phyloP scores from a whole-genome alignment of 805 yeast genomes.

The Cephaloascus albidus region DNA sequence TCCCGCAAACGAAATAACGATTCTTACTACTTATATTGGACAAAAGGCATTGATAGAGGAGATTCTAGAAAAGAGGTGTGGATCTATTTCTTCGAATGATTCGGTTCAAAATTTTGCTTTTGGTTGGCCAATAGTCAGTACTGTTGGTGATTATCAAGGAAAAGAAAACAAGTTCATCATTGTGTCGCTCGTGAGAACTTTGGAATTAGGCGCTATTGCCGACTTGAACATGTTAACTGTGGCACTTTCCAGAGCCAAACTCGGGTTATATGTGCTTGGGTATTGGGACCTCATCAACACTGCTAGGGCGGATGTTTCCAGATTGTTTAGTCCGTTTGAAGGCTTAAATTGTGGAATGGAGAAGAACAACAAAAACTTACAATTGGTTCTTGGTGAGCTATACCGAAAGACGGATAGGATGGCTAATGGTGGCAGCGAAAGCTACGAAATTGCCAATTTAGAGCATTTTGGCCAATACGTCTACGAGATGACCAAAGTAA shows the following conservation, averaged over 20 bases:
- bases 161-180: slow-evolving; percentile 18
- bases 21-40: slow-evolving; percentile 28
- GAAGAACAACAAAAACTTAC: slow-evolving; percentile 3
- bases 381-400: slow-evolving; percentile 8
- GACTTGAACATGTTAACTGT: slow-evolving; percentile 11
- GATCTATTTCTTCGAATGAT: slow-evolving; percentile 2
- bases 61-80: slow-evolving; percentile 20
- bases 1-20: slow-evolving; percentile 22
- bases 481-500: slow-evolving; percentile 9
- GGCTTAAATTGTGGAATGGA: slow-evolving; percentile 1
- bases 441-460: slow-evolving; percentile 8
- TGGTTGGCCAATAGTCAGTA: slow-evolving; percentile 15
- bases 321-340: slow-evolving; percentile 1
- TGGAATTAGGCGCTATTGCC: slow-evolving; percentile 10
- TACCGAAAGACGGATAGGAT: slow-evolving; percentile 2
- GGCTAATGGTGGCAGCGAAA: slow-evolving; percentile 2
- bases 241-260: slow-evolving; percentile 17
- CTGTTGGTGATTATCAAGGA: slow-evolving; percentile 17
- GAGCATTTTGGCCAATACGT: slow-evolving; percentile 14
- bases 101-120: slow-evolving; percentile 8
- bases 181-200: slow-evolving; percentile 23
- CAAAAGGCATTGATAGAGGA: slow-evolving; percentile 35
- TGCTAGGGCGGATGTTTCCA: not conserved
- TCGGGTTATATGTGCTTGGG: slow-evolving; percentile 23
- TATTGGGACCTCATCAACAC: slow-evolving; percentile 4